Conservation (phyloP, 1,284 basidiomycete species). For the Moesziomyces aphidis region DNA sequence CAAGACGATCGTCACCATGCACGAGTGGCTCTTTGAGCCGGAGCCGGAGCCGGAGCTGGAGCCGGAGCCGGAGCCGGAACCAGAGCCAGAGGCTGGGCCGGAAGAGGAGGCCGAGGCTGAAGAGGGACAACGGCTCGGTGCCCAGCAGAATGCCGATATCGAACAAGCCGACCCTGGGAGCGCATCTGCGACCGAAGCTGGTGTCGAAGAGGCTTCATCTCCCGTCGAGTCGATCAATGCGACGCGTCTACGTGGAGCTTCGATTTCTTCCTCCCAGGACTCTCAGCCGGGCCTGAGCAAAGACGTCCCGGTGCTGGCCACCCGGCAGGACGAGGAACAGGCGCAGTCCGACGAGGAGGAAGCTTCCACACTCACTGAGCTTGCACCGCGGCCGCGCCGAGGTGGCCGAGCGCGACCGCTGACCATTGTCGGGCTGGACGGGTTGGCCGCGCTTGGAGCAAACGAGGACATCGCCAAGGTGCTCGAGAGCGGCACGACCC, state of each 20-base stretch:
- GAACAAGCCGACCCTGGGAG: neutral
- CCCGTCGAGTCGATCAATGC: neutral
- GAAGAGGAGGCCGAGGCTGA: neutral
- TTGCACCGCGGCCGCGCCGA: constrained; percentile 29
- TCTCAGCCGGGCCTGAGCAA: neutral
- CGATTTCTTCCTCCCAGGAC: constrained; percentile 11
- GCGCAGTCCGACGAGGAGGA: constrained; percentile 14
- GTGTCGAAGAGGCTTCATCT: neutral
- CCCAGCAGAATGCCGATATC: neutral
- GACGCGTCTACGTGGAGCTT: neutral
- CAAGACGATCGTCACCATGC: constrained; percentile 64
- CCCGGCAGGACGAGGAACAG: neutral
- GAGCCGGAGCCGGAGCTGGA: constrained; percentile 53
- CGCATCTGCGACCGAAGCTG: neutral
- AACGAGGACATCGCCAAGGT: constrained; percentile 23
- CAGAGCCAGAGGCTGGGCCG: constrained; percentile 1
- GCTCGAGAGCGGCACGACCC: constrained; percentile 15
- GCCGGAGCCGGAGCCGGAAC: constrained; percentile 22
- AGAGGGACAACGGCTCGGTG: no score
- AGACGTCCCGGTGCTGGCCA: neutral
- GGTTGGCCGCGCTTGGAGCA: constrained; percentile 25
- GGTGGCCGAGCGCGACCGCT: constrained; percentile 27
- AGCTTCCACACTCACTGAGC: constrained; percentile 12
- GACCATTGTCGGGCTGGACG: constrained; percentile 42
- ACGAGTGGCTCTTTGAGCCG: constrained; percentile 65